A percentile compares a stretch with the other conserved stretches of the same genome.
phyloP scores from a whole-genome alignment of 1,139 yeast species.

The Wickerhamiella pararugosa region DNA sequence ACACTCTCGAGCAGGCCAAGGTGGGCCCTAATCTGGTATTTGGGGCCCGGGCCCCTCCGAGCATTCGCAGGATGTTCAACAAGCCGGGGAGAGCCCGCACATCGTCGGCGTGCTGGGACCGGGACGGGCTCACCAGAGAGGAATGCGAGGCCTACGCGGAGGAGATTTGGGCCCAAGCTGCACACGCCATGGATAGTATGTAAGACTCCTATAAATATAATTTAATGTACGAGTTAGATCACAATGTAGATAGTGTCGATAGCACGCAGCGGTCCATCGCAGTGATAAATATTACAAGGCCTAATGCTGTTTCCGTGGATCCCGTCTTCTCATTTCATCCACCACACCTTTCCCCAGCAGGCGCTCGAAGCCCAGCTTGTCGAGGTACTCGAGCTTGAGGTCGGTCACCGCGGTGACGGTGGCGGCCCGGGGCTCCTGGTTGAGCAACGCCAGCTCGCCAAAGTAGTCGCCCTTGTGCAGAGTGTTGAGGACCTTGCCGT shows the following conservation, averaged over 20 bases:
- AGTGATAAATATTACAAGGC: background rate
- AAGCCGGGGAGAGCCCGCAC: constrained; percentile 33
- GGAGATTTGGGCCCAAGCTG: constrained; percentile 6
- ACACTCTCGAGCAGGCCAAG: constrained; percentile 40
- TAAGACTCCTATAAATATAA: background rate
- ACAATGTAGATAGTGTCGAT: background rate
- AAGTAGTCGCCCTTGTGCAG: constrained; percentile 79
- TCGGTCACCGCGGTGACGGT: constrained; percentile 66
- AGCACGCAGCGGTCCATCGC: background rate
- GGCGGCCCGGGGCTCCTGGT: constrained; percentile 90
- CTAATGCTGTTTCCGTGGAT: constrained; percentile 11
- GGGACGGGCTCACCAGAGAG: constrained; percentile 31
- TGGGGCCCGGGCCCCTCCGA: constrained; percentile 58
- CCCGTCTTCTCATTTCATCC: constrained; percentile 15
- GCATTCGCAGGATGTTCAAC: constrained; percentile 18
- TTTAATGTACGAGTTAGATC: background rate
- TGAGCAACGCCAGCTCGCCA: constrained; percentile 87
- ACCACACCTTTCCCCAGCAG: constrained; percentile 83
- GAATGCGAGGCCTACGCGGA: constrained; percentile 39
- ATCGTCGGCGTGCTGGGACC: constrained; percentile 43
- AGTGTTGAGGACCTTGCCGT: constrained; percentile 39
- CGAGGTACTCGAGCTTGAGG: constrained; percentile 79
- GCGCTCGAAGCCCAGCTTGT: constrained; percentile 86
- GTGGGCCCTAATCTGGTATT: constrained; percentile 61
- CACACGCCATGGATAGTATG: constrained; percentile 23